Base-by-base conservation (phyloP, 2,329 filamentous ascomycete genomes). In the Aspergillus pseudonomiae region DNA sequence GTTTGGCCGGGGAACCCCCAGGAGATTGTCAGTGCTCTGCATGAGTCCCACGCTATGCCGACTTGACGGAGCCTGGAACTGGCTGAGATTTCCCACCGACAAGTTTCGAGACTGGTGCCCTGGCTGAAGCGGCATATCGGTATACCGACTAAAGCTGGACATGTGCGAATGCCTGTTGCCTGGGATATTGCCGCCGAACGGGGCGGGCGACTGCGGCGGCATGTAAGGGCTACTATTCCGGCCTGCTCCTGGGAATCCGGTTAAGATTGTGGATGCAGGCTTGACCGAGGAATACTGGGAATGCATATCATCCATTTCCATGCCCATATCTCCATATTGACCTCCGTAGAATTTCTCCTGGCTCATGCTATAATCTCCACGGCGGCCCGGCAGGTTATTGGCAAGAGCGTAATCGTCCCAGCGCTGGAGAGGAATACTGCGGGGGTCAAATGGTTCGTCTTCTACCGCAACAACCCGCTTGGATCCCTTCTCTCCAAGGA, bases 251-350 rank as follows among this genome's bases (percentile, higher is more conserved):
- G 87, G 90, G 80, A 97, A 92, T 60, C 93, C 93, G 16, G 92
- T 93, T 63, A 97, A 85, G 67, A 98, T 90, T 2, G 94, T 97
- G 9, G 93, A 90, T 5, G 93, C 85, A 78, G 94, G 83, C 85
- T 94, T 90, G 64, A 94, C 92, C 0, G 93, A 96, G 6, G 94
- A 97, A 83, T 98, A 98, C 64, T 96, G 89, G 0, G 93, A 97
- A 77, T 93, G 94, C 85, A 98, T 96, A 77, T 99, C 95, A 76
- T 99, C 96, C 90, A 98, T 94, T 80, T 99, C 95, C 75, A 82
- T 76, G 73, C 93, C 96, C n/a, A 80, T 82, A 67, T 90, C 88
- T 66, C 94, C 91, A 71, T 92, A 94, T 1, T 81, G 81, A 52
- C 84, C 86, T 28, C 88, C 85, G 65, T 81, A 82, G 60, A 75